Evolutionary conservation across 768 basidiomycete species (phyloP).

Genomic region (Lanmaoa rubissima): DNA sequence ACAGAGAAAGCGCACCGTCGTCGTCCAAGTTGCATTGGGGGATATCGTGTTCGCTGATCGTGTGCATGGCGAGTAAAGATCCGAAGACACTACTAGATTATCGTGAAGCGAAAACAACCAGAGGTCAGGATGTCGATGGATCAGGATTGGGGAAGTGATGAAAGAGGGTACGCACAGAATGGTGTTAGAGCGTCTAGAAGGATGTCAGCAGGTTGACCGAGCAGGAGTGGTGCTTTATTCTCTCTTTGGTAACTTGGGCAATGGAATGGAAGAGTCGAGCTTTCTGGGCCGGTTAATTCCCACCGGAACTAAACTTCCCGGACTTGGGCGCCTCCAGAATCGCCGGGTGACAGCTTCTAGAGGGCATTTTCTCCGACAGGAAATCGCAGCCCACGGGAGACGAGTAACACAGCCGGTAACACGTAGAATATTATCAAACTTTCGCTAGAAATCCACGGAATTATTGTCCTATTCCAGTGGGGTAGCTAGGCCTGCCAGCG

Average conservation of each 20-base stretch:
- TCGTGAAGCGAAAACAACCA: neutral
- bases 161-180: constrained; percentile 15
- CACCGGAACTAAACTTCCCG: constrained; percentile 24
- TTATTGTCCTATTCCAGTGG: neutral
- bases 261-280: constrained; percentile 28
- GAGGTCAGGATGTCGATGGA: constrained; percentile 9
- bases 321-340: constrained; percentile 18
- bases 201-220: constrained; percentile 21
- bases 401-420: constrained; percentile 9
- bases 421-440: neutral
- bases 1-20: constrained; percentile 30
- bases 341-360: constrained; percentile 6
- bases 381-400: constrained; percentile 4
- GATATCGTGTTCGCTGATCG: constrained; percentile 29
- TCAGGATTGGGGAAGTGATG: constrained; percentile 8
- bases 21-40: constrained; percentile 33
- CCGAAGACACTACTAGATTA: neutral
- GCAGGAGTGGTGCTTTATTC: constrained; percentile 32
- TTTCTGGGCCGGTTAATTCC: constrained; percentile 30
- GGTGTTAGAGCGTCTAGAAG: constrained; percentile 30
- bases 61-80: constrained; percentile 21
- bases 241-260: constrained; percentile 35
- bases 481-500: too few relatives aligned
- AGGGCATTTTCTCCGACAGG: constrained; percentile 10
- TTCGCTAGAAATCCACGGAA: constrained; percentile 6